Base-by-base conservation (phyloP, 1,284 basidiomycete genomes). In the Trichosporon asahii region DNA sequence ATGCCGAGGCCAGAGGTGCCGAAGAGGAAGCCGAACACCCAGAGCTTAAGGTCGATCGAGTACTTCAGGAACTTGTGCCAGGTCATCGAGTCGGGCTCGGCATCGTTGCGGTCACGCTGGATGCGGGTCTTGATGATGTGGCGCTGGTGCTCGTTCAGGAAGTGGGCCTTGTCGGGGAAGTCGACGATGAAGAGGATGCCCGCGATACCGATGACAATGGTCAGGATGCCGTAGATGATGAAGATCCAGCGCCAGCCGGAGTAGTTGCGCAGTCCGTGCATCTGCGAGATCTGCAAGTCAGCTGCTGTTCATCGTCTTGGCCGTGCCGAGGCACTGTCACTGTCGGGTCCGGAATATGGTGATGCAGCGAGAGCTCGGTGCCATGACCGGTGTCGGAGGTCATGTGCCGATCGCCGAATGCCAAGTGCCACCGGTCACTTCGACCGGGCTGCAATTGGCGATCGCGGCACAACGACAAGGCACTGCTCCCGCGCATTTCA, bases 151-250 rank as follows among this genome's bases (percentile, higher is more conserved):
- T 73, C 71, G 4, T 74, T 80, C 33, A 86, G 77, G 81, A 86
- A 85, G 37, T 73, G 83, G 66, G 80, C 81, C 75, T 83, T 82
- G 76, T 85, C 85, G 23, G 85, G 85, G 81, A 85, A 85, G 75
- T 85, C 85, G 66, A 67, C 40, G 66, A 80, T 76, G 63, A 78
- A 67, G 64, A 80, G 65, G 61, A 66, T 75, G 18, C 78, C 79
- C 8, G 61, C n/a, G 23, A 83, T 18, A 12, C 79, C 82, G 49
- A 84, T 74, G 23, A 69, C 75, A 53, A 78, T 33, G 25, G 72
- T 73, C 23, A 72, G 6, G 21, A 33, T 21, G 25, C 68, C 68
- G 7, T 65, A 37, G 40, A 65, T 6, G 35, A 69, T 66, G 66
- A 66, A 70, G 61, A 70, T 64, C 65, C 66, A 70, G 25, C 55